Conservation (phyloP, 305 asterid genomes). For the Nicotiana rustica region DNA sequence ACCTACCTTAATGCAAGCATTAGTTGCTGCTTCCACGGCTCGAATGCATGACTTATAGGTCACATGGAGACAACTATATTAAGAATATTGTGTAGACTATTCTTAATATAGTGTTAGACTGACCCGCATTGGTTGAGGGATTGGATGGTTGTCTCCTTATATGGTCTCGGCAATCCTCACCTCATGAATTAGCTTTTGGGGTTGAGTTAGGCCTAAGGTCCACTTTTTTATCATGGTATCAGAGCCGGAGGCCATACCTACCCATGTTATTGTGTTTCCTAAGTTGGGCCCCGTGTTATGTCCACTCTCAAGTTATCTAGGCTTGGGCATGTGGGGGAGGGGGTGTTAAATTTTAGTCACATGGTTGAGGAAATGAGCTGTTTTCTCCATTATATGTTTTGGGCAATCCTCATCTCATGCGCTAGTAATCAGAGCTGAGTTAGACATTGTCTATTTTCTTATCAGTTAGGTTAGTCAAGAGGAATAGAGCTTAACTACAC, state of each 20-base stretch:
- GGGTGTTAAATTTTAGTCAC: too few species aligned
- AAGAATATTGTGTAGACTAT: slow-evolving; percentile 11
- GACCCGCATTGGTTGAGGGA: not conserved
- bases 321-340: not conserved
- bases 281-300: too few species aligned
- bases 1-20: too few species aligned
- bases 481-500: not conserved
- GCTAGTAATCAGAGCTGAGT: not conserved
- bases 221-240: not conserved
- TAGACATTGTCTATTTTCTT: not conserved
- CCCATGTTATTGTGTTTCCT: too few species aligned
- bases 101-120: slow-evolving; percentile 1
- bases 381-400: not conserved
- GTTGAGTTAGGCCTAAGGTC: not conserved
- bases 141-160: slow-evolving; percentile 12
- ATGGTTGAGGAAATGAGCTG: not conserved
- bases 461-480: not conserved
- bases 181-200: not conserved
- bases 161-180: not conserved
- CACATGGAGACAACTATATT: too few species aligned
- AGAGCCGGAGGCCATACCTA: not conserved
- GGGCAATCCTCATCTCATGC: not conserved
- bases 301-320: not conserved
- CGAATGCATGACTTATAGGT: too few species aligned
- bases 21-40: too few species aligned